A percentile compares a stretch with the other conserved stretches of the same genome.
Evolutionary conservation across 768 basidiomycete species (phyloP).

Genomic region (Pulveroboletus sp.): DNA sequence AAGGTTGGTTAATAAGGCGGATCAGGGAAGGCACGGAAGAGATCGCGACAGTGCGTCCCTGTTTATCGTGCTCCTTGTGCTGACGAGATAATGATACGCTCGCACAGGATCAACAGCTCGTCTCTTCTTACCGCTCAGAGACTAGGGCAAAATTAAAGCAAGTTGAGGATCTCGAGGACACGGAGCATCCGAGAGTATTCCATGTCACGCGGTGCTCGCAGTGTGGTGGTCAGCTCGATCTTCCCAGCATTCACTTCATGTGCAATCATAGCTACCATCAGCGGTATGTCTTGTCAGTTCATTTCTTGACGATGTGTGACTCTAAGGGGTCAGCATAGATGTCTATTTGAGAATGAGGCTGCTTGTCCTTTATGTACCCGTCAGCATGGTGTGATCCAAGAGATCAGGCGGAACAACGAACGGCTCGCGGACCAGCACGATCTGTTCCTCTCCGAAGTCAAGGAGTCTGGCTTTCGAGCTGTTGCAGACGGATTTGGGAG

Average conservation of each 20-base stretch:
- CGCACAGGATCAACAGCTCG: constrained; percentile 76
- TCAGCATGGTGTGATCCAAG: constrained; percentile 83
- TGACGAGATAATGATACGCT: background rate
- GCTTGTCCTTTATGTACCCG: constrained; percentile 89
- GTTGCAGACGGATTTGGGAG: constrained; percentile 67
- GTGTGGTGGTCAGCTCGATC: constrained; percentile 85
- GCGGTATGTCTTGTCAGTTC: constrained; percentile 36
- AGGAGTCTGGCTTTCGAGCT: constrained; percentile 63
- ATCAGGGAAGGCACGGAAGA: constrained; percentile 71
- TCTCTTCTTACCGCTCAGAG: constrained; percentile 84
- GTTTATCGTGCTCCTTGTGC: background rate
- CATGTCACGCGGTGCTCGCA: constrained; percentile 91
- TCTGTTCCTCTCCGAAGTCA: constrained; percentile 71
- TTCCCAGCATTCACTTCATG: constrained; percentile 96
- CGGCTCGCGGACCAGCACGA: constrained; percentile 79
- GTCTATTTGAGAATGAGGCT: constrained; percentile 81
- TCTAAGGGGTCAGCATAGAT: constrained; percentile 42
- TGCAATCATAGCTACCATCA: constrained; percentile 97
- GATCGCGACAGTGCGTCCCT: constrained; percentile 66
- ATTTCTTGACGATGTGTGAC: background rate
- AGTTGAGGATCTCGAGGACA: constrained; percentile 75
- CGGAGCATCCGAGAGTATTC: constrained; percentile 79
- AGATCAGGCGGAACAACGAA: constrained; percentile 85
- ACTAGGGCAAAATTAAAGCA: constrained; percentile 75
- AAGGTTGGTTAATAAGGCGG: constrained; percentile 82